These are phyloP conservation scores for Thoreauomyces humboldtii DNA, from an alignment of 192 early-diverging fungal species.

Conservation along the genomic window DNA sequence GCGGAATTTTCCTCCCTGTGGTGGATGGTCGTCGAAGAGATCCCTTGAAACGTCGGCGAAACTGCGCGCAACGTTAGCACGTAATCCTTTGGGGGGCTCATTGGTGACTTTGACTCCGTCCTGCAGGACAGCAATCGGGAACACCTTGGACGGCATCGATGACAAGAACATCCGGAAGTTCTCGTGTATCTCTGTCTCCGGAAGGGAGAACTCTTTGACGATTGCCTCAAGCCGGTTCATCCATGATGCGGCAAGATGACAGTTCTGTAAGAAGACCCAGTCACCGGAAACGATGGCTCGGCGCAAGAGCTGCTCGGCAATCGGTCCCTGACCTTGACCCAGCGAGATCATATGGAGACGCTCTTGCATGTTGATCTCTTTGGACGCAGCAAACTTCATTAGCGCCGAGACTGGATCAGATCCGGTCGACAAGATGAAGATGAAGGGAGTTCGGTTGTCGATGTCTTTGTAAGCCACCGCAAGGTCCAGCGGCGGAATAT, in stretches of 20 bases:
- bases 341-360: constrained; percentile 63
- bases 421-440: constrained; percentile 64
- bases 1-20: constrained; percentile 52
- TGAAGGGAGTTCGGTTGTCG: constrained; percentile 44
- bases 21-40: constrained; percentile 56
- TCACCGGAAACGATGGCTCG: constrained; percentile 47
- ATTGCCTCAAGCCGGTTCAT: constrained; percentile 53
- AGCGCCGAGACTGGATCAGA: constrained; percentile 57
- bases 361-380: constrained; percentile 56
- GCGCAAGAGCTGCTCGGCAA: constrained; percentile 57
- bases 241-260: constrained; percentile 63
- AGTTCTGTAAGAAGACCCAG: constrained; percentile 67
- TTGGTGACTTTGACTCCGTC: constrained; percentile 65
- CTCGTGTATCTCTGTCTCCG: constrained; percentile 49
- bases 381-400: constrained; percentile 55
- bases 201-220: constrained; percentile 52
- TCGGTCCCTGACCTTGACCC: constrained; percentile 61
- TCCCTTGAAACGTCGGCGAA: constrained; percentile 57
- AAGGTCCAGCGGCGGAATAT: constrained; percentile 56
- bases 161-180: constrained; percentile 59
- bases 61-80: constrained; percentile 56
- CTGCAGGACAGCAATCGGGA: constrained; percentile 57
- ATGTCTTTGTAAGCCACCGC: constrained; percentile 58
- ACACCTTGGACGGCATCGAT: constrained; percentile 64
- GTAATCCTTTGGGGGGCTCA: constrained; percentile 62